Evolutionary conservation across 164 flowering plant genomes (phyloP).

Genomic region (Chimonanthus salicifolius): DNA sequence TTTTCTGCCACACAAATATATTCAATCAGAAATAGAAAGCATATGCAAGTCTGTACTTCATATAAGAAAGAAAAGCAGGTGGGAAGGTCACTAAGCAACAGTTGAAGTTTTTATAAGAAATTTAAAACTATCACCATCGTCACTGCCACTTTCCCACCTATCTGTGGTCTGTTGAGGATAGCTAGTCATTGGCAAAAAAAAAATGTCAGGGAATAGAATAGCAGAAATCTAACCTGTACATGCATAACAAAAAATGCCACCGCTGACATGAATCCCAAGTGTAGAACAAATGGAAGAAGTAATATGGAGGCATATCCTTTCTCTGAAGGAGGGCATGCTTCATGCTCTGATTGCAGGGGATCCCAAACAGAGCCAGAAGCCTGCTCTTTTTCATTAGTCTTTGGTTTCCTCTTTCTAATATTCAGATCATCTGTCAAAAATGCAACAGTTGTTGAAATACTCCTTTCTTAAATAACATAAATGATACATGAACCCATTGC

Average conservation of each 20-base stretch:
- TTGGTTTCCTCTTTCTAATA: slow-evolving; percentile 39
- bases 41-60: no score
- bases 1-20: no score
- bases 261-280: slow-evolving; percentile 69
- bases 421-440: slow-evolving; percentile 36
- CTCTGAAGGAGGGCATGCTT: slow-evolving; percentile 15
- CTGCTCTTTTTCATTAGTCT: slow-evolving; percentile 9
- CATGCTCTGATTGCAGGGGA: slow-evolving; percentile 17
- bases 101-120: no score
- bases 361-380: slow-evolving; percentile 10
- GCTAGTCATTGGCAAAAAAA: background rate
- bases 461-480: no score
- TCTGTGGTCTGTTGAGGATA: background rate
- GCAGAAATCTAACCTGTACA: slow-evolving; percentile 60
- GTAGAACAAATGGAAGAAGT: slow-evolving; percentile 67
- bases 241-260: slow-evolving; percentile 90
- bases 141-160: no score
- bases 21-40: no score
- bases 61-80: no score
- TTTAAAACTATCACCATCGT: no score
- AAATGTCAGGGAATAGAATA: background rate
- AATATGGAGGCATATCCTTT: slow-evolving; percentile 37
- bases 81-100: no score
- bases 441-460: background rate
- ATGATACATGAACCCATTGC: no score